Conservation (phyloP, 495 filamentous ascomycete genomes). For the Massariosphaeria phaeospora region DNA sequence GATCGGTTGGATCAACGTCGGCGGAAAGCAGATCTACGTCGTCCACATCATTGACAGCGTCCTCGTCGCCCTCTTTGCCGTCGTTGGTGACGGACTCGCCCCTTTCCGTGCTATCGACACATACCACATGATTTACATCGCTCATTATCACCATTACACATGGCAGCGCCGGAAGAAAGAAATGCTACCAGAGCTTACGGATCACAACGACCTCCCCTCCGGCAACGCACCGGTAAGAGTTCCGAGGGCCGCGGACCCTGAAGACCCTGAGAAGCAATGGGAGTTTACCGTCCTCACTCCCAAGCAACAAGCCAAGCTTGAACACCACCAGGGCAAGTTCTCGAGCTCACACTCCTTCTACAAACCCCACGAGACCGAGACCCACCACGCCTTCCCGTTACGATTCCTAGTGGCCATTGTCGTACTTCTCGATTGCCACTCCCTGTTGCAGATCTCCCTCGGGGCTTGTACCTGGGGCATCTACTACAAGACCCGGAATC, state of each 20-base stretch:
- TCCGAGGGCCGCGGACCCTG: conserved; percentile 36
- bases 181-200: conserved; percentile 56
- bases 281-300: conserved; percentile 59
- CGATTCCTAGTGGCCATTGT: conserved; percentile 65
- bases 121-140: conserved; percentile 73
- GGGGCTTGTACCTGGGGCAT: conserved; percentile 72
- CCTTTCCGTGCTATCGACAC: conserved; percentile 75
- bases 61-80: conserved; percentile 69
- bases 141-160: conserved; percentile 61
- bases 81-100: conserved; percentile 71
- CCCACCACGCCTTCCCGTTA: conserved; percentile 72
- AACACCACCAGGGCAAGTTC: conserved; percentile 70
- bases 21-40: conserved; percentile 59
- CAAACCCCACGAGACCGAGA: conserved; percentile 76
- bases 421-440: conserved; percentile 69
- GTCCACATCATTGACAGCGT: conserved; percentile 74
- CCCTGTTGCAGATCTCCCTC: conserved; percentile 67
- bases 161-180: conserved; percentile 64
- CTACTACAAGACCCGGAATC: conserved; percentile 55
- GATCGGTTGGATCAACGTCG: conserved; percentile 84
- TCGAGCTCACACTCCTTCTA: conserved; percentile 76
- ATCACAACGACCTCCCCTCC: conserved; percentile 66
- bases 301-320: conserved; percentile 57
- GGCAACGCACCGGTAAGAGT: conserved; percentile 38
- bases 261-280: conserved; percentile 39